Evolutionary conservation across 768 basidiomycete genomes (phyloP), one percentile per base, ranked within the genome.

Genomic region (Phaeotremella fagi): DNA sequence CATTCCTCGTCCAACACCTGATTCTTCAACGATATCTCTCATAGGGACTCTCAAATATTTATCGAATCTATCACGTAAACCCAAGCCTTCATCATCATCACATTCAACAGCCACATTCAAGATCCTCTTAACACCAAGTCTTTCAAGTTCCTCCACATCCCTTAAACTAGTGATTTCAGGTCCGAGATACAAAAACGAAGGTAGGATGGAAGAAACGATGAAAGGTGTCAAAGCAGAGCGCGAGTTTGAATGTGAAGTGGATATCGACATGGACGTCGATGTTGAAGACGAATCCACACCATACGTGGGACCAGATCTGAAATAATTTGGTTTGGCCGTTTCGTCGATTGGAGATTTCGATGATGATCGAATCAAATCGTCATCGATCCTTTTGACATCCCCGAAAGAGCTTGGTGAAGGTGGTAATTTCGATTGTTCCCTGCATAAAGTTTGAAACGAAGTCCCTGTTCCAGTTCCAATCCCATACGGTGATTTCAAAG

Each of bases 1-100:
- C 38, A 98, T 82, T 7, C 88, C 88, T 46, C 78, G 80, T 3
- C 82, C 81, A 33, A 98, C 87, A 48, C 87, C 86, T 55, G 88
- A 87, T 75, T 97, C 94, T 71, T 97, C 92, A 14, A 98, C 89
- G 2, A 85, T 90, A 76, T 98, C 92, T 58, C 90, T 79, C 88
- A 97, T 92, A 6, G 90, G 87, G 36, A 97, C 86, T 64, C 83
- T 85, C 42, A 82, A 76, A 71, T 97, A 97, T 61, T 82, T 82
- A 59, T 90, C 89, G 71, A 98, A 95, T 11, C 79, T 78, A 49
- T 82, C 79, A 43, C 78, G 79, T 52, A 92, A 64, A 16, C 78
- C 75, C 60, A 92, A 75, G 47, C 84, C 83, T 64, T 90, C 84
- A 60, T 90, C 82, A 26, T 72, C 68, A 59, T 90, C 85, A 71